Evolutionary conservation across 805 yeast genomes (phyloP).

Genomic region (Wickerhamiella vanderwaltii): DNA sequence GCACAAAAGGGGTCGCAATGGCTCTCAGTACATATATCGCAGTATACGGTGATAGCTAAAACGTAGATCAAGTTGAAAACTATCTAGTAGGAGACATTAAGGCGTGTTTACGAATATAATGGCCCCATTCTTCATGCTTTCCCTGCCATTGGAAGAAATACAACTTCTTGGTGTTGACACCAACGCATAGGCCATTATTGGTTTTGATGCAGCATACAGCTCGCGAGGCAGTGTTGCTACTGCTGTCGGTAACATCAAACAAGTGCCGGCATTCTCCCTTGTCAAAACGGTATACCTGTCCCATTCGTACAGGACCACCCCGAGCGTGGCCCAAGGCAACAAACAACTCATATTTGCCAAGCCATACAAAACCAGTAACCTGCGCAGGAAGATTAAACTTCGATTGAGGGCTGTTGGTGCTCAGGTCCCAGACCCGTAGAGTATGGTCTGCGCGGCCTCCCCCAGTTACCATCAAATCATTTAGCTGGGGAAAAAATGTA

Average conservation of each 20-base stretch:
- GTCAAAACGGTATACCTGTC: conserved; percentile 6
- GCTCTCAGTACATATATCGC: too few relatives aligned
- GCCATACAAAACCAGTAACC: conserved; percentile 8
- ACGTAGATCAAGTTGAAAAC: too few relatives aligned
- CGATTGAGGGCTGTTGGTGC: background rate
- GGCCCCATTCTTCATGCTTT: background rate
- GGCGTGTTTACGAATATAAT: too few relatives aligned
- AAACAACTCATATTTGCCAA: conserved; percentile 3
- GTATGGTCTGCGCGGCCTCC: conserved; percentile 10
- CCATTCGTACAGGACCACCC: background rate
- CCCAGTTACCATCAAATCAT: conserved; percentile 4
- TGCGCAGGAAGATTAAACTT: conserved; percentile 3
- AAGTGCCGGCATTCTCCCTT: background rate
- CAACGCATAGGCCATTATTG: background rate
- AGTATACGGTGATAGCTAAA: too few relatives aligned
- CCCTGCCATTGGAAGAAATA: conserved; percentile 2
- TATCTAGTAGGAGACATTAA: too few relatives aligned
- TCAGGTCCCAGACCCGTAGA: background rate
- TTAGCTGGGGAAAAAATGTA: background rate
- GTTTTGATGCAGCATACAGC: conserved; percentile 1
- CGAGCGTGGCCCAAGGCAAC: conserved; percentile 6
- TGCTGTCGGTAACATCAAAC: background rate
- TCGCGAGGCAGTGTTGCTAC: background rate
- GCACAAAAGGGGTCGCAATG: too few relatives aligned
- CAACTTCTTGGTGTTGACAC: conserved; percentile 1